phyloP scores from a whole-genome alignment of 192 early-diverging fungal species.

The Umbelopsis vinacea region DNA sequence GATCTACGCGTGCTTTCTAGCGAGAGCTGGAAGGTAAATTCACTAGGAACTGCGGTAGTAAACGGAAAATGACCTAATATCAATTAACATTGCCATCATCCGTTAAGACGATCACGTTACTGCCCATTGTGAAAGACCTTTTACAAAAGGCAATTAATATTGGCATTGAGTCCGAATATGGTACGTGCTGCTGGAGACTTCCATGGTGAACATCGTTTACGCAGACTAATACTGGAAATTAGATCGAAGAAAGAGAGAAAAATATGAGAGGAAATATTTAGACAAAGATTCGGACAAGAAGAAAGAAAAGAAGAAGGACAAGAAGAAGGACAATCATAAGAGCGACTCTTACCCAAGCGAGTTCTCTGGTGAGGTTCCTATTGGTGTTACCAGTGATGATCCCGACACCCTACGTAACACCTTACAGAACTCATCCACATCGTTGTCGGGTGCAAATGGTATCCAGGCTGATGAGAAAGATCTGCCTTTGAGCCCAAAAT shows the following conservation, averaged over 20 bases:
- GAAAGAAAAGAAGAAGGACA: slow-evolving; percentile 37
- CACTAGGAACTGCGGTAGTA: too few relatives aligned
- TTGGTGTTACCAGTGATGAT: slow-evolving; percentile 12
- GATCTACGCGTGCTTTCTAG: slow-evolving; percentile 53
- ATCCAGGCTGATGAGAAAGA: neutral
- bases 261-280: slow-evolving; percentile 22
- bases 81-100: neutral
- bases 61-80: neutral
- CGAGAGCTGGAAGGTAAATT: slow-evolving; percentile 57
- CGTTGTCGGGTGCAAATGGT: neutral
- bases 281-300: slow-evolving; percentile 31
- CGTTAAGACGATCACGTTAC: slow-evolving; percentile 42
- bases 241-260: slow-evolving; percentile 25
- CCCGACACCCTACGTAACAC: slow-evolving; percentile 19
- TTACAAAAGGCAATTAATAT: slow-evolving; percentile 48
- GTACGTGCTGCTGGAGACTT: neutral
- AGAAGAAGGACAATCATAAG: slow-evolving; percentile 34
- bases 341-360: neutral
- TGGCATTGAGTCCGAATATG: slow-evolving; percentile 30
- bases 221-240: too few relatives aligned
- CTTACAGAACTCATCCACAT: slow-evolving; percentile 3
- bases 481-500: neutral
- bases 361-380: neutral
- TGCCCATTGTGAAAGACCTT: slow-evolving; percentile 56
- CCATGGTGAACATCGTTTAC: neutral